phyloP scores from a whole-genome alignment of 108 stramenopile species.

The Cylindrotheca fusiformis region DNA sequence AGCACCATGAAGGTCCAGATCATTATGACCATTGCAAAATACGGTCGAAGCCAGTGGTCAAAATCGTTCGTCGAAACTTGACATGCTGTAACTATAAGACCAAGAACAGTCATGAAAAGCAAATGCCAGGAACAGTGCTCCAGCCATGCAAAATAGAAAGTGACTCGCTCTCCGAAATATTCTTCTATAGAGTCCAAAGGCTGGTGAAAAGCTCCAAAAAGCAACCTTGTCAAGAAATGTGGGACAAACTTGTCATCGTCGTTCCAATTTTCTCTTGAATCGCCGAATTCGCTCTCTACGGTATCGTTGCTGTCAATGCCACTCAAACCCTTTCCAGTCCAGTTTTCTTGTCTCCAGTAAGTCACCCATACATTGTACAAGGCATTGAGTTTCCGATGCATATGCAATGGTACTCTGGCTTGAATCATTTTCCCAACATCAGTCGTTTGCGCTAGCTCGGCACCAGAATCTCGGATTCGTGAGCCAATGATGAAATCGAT shows the following conservation, averaged over 20 bases:
- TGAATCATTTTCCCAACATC: slow-evolving; percentile 82
- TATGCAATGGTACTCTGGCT: slow-evolving; percentile 82
- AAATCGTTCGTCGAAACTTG: slow-evolving; percentile 56
- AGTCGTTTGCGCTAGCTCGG: slow-evolving; percentile 77
- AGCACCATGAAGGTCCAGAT: slow-evolving; percentile 93
- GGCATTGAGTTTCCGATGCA: slow-evolving; percentile 68
- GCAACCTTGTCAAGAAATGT: slow-evolving; percentile 60
- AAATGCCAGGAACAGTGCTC: slow-evolving; percentile 89
- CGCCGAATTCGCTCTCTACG: neutral
- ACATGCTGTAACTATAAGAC: slow-evolving; percentile 67
- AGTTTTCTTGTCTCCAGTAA: slow-evolving; percentile 71
- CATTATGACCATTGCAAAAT: slow-evolving; percentile 75
- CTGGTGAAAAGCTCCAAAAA: slow-evolving; percentile 78
- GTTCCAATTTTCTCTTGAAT: neutral
- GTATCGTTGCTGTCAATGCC: neutral
- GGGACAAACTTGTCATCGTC: slow-evolving; percentile 35
- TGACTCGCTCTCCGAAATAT: slow-evolving; percentile 96
- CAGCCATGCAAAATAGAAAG: slow-evolving; percentile 98
- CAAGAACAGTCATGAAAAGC: slow-evolving; percentile 62
- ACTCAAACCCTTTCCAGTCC: slow-evolving; percentile 27
- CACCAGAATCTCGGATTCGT: slow-evolving; percentile 86
- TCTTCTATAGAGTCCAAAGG: slow-evolving; percentile 93
- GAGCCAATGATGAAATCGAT: slow-evolving; percentile 91
- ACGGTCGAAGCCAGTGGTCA: slow-evolving; percentile 79
- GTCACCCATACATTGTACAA: slow-evolving; percentile 72